Evolutionary conservation across 768 basidiomycete species (phyloP), one percentile per base, ranked within the genome.

Genomic region (Kondoa subrosea): DNA sequence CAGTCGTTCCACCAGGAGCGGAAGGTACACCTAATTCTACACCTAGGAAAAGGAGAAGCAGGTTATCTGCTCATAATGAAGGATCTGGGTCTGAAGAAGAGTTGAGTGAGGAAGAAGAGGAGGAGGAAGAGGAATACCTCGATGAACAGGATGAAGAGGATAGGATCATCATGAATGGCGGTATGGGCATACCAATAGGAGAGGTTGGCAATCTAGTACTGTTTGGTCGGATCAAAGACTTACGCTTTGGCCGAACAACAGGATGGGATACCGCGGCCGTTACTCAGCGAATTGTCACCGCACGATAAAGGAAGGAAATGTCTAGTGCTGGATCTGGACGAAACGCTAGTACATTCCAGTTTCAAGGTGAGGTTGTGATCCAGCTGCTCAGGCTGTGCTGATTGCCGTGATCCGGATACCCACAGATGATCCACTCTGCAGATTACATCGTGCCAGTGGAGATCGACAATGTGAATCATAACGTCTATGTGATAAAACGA

Each of bases 391-490:
- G 12, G 1, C 15, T 71, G 30, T 14, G 58, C 31, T 65, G 32
- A 50, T 3, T 34, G 4, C 33, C 56, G 17, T 50, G n/a, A n/a
- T n/a, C n/a, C n/a, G n/a, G n/a, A 34, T 15, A 61, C 34, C 30
- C 69, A 16, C 76, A 97, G 92, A 88, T 91, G 66, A 89, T 97
- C 69, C 82, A 82, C 71, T 88, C 91, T 74, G 91, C 93, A 32
- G 95, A 99, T 80, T 99, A 91, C 77, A 89, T 97, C 71, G 93
- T 99, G 1, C 95, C 95, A 2, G 95, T 99, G 29, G 95, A 97
- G 78, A 99, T 99, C 71, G 95, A 99, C 76, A 91, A 89, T 72
- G 88, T 95, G 75, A 89, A 87, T 83, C 95, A 99, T 77, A 96
- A 99, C 75, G 91, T 97, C 72, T 96, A 97, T 78, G 95, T 97